Percentiles rank a stretch among this genome's conserved stretches.
Conservation (phyloP, 306 rosid species). For the Casuarina cunninghamiana region DNA sequence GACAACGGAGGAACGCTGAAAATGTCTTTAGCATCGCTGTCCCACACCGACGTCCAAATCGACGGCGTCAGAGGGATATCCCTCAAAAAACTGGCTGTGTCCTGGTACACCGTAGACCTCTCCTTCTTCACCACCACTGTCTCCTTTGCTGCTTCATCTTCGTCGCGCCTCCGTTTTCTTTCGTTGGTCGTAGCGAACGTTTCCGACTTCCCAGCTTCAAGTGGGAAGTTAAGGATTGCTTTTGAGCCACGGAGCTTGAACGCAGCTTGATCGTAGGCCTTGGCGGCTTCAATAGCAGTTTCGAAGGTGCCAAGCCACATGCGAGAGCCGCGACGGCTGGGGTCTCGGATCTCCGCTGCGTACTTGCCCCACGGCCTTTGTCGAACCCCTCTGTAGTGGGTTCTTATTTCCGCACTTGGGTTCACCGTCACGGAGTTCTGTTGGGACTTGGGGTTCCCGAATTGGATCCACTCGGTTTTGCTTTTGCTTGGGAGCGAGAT, state of each 20-base stretch:
- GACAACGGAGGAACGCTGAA: slow-evolving; percentile 70
- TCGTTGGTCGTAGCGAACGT: not conserved
- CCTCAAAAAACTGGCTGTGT: not conserved
- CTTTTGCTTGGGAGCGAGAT: slow-evolving; percentile 57
- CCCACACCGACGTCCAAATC: slow-evolving; percentile 60
- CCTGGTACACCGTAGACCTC: slow-evolving; percentile 30
- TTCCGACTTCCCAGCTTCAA: slow-evolving; percentile 42
- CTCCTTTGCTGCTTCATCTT: slow-evolving; percentile 24
- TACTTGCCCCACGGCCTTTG: slow-evolving; percentile 85
- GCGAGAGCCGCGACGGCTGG: slow-evolving; percentile 69
- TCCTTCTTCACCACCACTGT: slow-evolving; percentile 52
- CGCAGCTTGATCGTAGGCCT: slow-evolving; percentile 80
- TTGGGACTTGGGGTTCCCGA: slow-evolving; percentile 31
- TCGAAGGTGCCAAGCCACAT: slow-evolving; percentile 89
- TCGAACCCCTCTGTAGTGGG: slow-evolving; percentile 70
- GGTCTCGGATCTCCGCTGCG: slow-evolving; percentile 91
- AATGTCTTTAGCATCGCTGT: slow-evolving; percentile 52
- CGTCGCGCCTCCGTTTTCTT: slow-evolving; percentile 48
- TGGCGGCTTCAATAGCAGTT: slow-evolving; percentile 81
- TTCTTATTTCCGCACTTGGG: slow-evolving; percentile 17
- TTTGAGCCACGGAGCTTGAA: slow-evolving; percentile 78
- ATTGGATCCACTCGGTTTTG: slow-evolving; percentile 66
- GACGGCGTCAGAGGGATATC: slow-evolving; percentile 87
- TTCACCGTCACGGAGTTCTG: not conserved
- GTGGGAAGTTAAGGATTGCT: slow-evolving; percentile 79